These are phyloP conservation scores for Calendula officinalis DNA, from an alignment of 129 eudicot genomes.

Conservation along the genomic window DNA sequence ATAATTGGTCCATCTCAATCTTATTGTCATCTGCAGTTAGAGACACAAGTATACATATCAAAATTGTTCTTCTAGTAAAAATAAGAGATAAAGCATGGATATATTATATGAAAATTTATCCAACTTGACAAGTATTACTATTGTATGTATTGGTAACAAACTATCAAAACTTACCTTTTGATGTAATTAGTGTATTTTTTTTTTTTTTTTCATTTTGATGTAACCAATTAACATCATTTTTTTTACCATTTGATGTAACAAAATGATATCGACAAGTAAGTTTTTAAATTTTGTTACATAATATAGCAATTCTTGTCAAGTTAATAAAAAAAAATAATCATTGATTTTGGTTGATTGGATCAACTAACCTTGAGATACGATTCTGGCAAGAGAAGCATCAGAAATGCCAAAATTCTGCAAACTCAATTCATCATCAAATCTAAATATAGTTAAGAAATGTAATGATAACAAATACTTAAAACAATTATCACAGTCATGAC, in stretches of 20 bases:
- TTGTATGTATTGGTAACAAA: too few relatives aligned
- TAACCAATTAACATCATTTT: too few relatives aligned
- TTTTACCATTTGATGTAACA: too few relatives aligned
- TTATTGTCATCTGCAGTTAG: slow-evolving; percentile 34
- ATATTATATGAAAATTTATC: too few relatives aligned
- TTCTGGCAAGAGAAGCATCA: slow-evolving; percentile 76
- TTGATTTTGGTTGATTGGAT: slow-evolving; percentile 14
- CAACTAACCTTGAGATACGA: slow-evolving; percentile 72
- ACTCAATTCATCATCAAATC: slow-evolving; percentile 71
- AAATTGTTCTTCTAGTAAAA: not conserved
- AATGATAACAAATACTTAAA: not conserved
- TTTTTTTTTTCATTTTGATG: too few relatives aligned
- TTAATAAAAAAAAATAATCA: not conserved
- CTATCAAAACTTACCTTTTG: too few relatives aligned
- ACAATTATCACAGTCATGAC: not conserved
- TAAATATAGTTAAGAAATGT: slow-evolving; percentile 47
- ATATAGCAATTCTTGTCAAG: too few relatives aligned
- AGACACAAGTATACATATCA: not conserved
- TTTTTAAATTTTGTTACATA: too few relatives aligned
- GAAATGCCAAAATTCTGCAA: slow-evolving; percentile 79
- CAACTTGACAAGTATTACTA: too few relatives aligned
- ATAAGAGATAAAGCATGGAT: not conserved
- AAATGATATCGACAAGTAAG: too few relatives aligned
- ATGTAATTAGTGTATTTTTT: too few relatives aligned
- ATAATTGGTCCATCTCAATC: slow-evolving; percentile 36